phyloP scores from a whole-genome alignment of 306 rosid genomes.

The Hippophae rhamnoides region DNA sequence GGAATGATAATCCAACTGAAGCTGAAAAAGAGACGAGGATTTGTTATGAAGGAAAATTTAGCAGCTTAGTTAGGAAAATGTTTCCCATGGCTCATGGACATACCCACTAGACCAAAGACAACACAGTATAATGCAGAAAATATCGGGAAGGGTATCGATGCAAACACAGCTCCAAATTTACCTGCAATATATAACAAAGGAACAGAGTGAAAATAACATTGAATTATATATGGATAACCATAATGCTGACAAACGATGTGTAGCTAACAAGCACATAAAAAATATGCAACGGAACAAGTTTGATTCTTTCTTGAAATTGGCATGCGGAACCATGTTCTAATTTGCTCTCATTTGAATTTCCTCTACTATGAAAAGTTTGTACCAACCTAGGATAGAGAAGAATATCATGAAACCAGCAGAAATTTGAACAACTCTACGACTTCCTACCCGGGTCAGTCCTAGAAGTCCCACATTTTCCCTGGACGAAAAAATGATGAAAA shows the following conservation, averaged over 20 bases:
- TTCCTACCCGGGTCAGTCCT: conserved; percentile 91
- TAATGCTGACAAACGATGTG: background rate
- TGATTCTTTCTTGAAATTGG: background rate
- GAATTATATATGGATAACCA: background rate
- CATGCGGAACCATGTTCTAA: conserved; percentile 1
- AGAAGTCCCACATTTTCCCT: conserved; percentile 99
- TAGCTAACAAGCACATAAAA: background rate
- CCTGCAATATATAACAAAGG: conserved; percentile 35
- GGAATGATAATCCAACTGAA: conserved; percentile 87
- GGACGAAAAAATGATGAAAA: conserved; percentile 17
- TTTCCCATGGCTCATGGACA: conserved; percentile 15
- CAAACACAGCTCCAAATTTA: conserved; percentile 95
- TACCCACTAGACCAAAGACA: conserved; percentile 90
- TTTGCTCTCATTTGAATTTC: conserved; percentile 9
- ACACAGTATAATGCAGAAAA: conserved; percentile 78
- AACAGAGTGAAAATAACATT: background rate
- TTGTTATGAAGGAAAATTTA: conserved; percentile 6
- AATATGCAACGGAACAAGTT: background rate
- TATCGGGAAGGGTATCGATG: conserved; percentile 88
- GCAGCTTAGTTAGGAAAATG: background rate
- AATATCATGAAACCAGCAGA: conserved; percentile 97
- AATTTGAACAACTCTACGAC: conserved; percentile 91
- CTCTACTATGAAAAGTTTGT: conserved; percentile 4
- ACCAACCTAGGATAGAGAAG: conserved; percentile 77
- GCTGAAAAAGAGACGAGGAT: conserved; percentile 40